Base-by-base conservation (phyloP, 805 yeast genomes). In the Ogataea paraovalis region DNA sequence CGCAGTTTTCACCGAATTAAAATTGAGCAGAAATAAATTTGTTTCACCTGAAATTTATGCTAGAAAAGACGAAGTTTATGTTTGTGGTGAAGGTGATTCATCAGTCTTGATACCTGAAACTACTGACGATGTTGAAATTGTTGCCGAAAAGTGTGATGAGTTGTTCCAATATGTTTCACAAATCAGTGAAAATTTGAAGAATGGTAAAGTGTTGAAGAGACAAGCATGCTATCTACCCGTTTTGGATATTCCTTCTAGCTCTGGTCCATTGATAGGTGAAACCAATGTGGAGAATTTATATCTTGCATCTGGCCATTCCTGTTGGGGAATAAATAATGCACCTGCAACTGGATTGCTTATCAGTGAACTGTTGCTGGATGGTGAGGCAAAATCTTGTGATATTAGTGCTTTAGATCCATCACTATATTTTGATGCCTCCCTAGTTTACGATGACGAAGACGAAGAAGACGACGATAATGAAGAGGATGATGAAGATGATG, bases 271-370 rank as follows among this genome's bases (percentile, higher is more conserved):
- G 45, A 83, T 92, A 56, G 99, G 99, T 41, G 92, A 87, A 58
- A 92, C 98, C 0, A 90, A 90, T 59, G 95, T 91, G 7, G 80
- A 78, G 20, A 82, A 83, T 50, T 70, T 92, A 51, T 86, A 72
- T 57, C 66, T 92, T 47, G 96, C 97, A 2, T 80, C 92, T 14
- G 99, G 98, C 0, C 99, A 92, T 67, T 86, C 96, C 14, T 94
- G 98, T 69, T 92, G 99, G 99, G 99, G 99, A 20, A 94, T 92
- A 53, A 94, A 92, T 69, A 92, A 94, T 66, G 97, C 97, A 0
- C 97, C 97, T 1, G 97, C 87, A 3, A 91, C 97, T 0, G 99
- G 99, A n/a, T 82, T 88, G 61, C 76, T 94, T 34, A 77, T 92
- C 83, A 82, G 96, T 53, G 98, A 92, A 68, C 60, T 92, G 46